Base-by-base conservation (phyloP, 139 green algal genomes). In the Micractinium sp. region DNA sequence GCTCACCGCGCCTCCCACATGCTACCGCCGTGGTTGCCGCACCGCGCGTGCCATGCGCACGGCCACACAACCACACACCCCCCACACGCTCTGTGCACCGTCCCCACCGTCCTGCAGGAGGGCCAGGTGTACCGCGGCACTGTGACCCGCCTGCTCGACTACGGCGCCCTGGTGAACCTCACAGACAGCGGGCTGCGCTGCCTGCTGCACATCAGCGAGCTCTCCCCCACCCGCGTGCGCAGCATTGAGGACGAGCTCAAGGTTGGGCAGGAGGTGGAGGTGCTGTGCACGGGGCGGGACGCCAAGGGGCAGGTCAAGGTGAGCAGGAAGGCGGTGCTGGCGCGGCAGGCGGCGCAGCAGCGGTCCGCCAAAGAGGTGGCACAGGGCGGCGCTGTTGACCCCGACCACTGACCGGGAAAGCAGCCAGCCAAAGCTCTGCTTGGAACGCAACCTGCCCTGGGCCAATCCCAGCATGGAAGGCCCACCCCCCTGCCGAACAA, bases 181-280 rank as follows among this genome's bases (percentile, higher is more conserved):
- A 39, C 81, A 27, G 77, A 85, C 77, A 93, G 88, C 73, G 90
- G 91, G 67, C 79, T 88, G 35, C 88, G 87, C 25, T 91, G 89
- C 1, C 86, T 96, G 81, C 92, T 96, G 66, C 94, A 96, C 89
- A 93, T 96, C 67, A 93, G 88, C 33, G 92, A 96, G 67, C 9
- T 96, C 0, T 83, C 85, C 0, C 60, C 89, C 36, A 18, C 82
- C 9, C 82, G 86, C 4, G 67, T 94, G 31, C 38, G 76, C 20
- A 74, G 88, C 36, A 85, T 96, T 1, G 84, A 91, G 7, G 93
- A 95, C 22, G 89, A 90, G 0, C 29, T 96, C 3, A 33, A n/a
- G 2, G 82, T 92, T 60, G 94, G 94, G 0, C 77, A 96, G n/a
- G 63, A 90, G 82, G 29, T 96, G 12, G 79, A 94, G 18, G 94